Evolutionary conservation across 2,329 filamentous ascomycete species (phyloP).

Genomic region (Dendrostoma leiphaemia): DNA sequence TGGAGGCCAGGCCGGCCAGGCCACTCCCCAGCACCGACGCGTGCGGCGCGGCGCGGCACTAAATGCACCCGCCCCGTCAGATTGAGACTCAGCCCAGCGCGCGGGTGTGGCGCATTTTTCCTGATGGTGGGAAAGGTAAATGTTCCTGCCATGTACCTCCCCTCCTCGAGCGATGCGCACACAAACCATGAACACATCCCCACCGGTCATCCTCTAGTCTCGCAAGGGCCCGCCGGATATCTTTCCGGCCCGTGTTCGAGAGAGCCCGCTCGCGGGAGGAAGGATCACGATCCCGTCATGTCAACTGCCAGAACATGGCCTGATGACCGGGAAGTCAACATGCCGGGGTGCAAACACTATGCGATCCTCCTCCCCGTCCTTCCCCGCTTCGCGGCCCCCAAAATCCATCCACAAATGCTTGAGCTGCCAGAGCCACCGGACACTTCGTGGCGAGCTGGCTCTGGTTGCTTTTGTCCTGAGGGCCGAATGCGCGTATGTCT

Average conservation of each 20-base stretch:
- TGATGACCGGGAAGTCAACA: neutral
- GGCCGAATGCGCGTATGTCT: neutral
- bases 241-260: neutral
- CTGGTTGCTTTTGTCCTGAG: no score
- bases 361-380: neutral
- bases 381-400: neutral
- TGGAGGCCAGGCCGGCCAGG: neutral
- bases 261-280: neutral
- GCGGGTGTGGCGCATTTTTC: neutral
- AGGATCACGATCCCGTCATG: neutral
- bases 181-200: neutral
- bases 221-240: neutral
- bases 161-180: neutral
- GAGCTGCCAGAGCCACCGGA: constrained; percentile 12
- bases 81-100: no score
- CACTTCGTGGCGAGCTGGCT: no score
- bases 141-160: neutral
- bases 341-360: neutral
- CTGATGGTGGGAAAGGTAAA: neutral
- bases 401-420: neutral
- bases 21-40: neutral
- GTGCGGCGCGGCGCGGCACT: neutral
- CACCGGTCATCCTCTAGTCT: neutral
- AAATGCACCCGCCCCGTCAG: no score
- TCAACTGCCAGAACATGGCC: neutral